These are phyloP conservation scores for Russula lepida DNA, from an alignment of 768 basidiomycete species.

Conservation along the genomic window DNA sequence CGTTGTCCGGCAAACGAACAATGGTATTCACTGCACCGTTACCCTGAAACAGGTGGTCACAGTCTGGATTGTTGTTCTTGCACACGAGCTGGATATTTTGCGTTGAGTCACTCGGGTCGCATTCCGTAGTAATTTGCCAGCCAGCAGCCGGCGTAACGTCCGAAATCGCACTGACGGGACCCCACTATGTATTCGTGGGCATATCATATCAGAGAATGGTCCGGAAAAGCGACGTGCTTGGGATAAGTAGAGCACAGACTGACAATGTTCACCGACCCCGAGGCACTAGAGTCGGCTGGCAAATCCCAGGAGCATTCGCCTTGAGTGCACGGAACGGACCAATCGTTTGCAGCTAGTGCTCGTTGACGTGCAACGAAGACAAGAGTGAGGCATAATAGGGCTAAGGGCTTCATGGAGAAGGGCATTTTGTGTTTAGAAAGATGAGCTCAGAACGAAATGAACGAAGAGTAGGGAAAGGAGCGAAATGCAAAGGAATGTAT, in stretches of 20 bases:
- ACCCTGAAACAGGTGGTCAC: conserved; percentile 19
- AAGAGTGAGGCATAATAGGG: background rate
- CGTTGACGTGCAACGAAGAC: background rate
- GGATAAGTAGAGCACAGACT: background rate
- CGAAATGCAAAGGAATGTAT: too few relatives aligned
- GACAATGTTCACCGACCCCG: conserved; percentile 9
- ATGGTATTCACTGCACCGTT: conserved; percentile 15
- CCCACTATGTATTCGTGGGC: background rate
- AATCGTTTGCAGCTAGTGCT: conserved; percentile 10
- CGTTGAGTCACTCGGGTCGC: background rate
- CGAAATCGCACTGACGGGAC: conserved; percentile 9
- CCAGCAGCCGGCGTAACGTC: conserved; percentile 10
- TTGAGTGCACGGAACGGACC: conserved; percentile 6
- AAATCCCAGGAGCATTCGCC: conserved; percentile 11
- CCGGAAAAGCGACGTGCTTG: background rate
- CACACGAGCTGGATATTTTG: conserved; percentile 9
- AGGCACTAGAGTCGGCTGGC: background rate
- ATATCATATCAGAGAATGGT: background rate
- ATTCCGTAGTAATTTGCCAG: background rate
- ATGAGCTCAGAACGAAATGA: background rate
- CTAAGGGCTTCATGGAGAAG: background rate
- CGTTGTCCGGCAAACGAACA: conserved; percentile 19
- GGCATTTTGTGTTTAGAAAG: background rate
- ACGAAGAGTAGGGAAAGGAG: too few relatives aligned
- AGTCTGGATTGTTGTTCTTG: background rate